Conservation (phyloP, 202 grass and related monocot species). For the Carex arenaria region DNA sequence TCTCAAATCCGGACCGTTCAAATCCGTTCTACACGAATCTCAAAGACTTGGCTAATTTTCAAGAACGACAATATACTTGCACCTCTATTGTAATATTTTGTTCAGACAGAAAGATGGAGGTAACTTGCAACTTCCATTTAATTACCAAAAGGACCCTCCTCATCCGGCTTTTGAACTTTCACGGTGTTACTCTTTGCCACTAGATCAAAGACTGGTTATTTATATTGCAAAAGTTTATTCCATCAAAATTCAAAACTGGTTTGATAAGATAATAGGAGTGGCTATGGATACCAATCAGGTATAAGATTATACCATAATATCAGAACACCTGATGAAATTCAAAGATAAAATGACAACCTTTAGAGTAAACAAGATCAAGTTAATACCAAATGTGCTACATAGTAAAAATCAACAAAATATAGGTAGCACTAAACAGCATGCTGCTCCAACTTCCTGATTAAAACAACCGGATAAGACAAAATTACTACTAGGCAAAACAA, state of each 20-base stretch:
- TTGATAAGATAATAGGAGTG: background rate
- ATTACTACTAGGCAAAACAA: slow-evolving; percentile 1
- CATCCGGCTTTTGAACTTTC: too few species aligned
- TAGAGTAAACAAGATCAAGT: background rate
- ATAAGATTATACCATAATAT: background rate
- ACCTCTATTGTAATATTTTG: background rate
- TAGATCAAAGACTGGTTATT: too few species aligned
- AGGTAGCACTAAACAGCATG: background rate
- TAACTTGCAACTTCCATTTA: too few species aligned
- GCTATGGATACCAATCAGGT: background rate
- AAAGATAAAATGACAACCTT: background rate
- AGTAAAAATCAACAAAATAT: background rate
- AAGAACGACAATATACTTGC: background rate
- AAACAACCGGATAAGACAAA: background rate
- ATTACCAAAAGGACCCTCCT: too few species aligned
- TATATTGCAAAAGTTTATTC: background rate
- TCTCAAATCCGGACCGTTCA: too few species aligned
- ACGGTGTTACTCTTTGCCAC: too few species aligned
- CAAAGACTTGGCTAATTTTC: background rate
- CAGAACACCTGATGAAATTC: background rate
- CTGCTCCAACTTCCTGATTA: background rate
- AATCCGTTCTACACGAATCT: too few species aligned
- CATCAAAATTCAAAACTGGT: background rate
- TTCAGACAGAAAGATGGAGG: too few species aligned
- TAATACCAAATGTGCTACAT: background rate